phyloP scores from a whole-genome alignment of 2,329 filamentous ascomycete genomes.

The Ophiostoma perfectum region DNA sequence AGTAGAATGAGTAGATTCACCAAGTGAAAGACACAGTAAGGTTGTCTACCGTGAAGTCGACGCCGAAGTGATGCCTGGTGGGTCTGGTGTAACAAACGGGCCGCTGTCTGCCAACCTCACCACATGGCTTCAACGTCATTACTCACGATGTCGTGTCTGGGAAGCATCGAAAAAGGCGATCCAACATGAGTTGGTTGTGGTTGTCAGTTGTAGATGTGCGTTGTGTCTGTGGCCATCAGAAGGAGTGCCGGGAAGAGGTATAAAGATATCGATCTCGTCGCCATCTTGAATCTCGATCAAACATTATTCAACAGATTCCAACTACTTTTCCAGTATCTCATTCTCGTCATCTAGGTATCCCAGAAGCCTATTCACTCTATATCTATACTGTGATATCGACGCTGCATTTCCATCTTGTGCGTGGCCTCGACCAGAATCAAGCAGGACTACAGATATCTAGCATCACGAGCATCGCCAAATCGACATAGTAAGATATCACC shows the following conservation, averaged over 20 bases:
- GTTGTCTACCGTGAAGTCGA: no score
- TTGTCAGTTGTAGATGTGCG: background rate
- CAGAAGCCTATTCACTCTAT: no score
- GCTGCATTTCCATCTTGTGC: no score
- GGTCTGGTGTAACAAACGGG: conserved; percentile 21
- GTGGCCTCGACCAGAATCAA: no score
- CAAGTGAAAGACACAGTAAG: background rate
- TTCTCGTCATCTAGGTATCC: no score
- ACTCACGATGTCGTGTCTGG: background rate
- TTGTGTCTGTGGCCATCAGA: background rate
- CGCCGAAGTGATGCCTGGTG: background rate
- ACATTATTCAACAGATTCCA: no score
- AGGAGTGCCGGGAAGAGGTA: background rate
- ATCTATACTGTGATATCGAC: no score
- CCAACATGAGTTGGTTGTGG: background rate
- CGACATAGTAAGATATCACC: no score
- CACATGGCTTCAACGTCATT: conserved; percentile 7
- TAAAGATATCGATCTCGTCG: background rate
- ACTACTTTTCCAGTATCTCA: no score
- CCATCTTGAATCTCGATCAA: background rate
- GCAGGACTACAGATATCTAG: no score
- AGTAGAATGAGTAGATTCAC: no score
- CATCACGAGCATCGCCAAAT: no score
- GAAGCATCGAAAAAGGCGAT: background rate
- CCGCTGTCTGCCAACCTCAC: conserved; percentile 15